Evolutionary conservation across 768 basidiomycete genomes (phyloP).

Genomic region (Russula sp.): DNA sequence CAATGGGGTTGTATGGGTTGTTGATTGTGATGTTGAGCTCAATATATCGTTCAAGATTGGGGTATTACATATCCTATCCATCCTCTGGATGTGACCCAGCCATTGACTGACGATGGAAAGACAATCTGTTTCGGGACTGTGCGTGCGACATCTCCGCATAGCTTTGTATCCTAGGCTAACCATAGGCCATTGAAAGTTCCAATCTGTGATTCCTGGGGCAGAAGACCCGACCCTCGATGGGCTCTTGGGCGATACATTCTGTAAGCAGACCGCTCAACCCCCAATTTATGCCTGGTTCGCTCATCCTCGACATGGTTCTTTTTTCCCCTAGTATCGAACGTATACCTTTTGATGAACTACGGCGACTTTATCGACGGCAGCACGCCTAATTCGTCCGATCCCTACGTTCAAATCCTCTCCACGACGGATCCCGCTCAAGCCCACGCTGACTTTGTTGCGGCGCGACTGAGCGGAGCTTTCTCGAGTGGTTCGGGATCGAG

Average conservation of each 20-base stretch:
- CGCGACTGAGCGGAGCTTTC: no score
- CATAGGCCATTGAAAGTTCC: conserved; percentile 50
- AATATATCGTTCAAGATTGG: conserved; percentile 64
- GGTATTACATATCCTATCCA: conserved; percentile 59
- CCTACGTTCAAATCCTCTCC: conserved; percentile 62
- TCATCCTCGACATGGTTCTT: not conserved
- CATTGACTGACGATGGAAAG: conserved; percentile 37
- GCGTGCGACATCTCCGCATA: conserved; percentile 20
- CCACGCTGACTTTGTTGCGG: conserved; percentile 20
- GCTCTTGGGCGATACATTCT: conserved; percentile 70
- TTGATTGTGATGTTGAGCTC: conserved; percentile 62
- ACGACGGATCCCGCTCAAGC: conserved; percentile 41
- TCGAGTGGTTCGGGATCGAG: no score
- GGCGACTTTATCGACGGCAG: conserved; percentile 54
- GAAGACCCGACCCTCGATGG: conserved; percentile 53
- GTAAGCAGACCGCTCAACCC: conserved; percentile 39
- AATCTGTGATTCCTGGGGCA: conserved; percentile 58
- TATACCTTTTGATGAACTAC: conserved; percentile 60
- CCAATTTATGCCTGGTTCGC: not conserved
- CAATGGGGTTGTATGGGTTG: conserved; percentile 52
- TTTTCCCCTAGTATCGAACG: conserved; percentile 53
- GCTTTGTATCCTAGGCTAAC: not conserved
- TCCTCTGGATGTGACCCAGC: conserved; percentile 54
- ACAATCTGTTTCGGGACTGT: conserved; percentile 39
- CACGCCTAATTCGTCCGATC: conserved; percentile 39